phyloP scores from a whole-genome alignment of 2,329 filamentous ascomycete species.

The Amphichorda felina region DNA sequence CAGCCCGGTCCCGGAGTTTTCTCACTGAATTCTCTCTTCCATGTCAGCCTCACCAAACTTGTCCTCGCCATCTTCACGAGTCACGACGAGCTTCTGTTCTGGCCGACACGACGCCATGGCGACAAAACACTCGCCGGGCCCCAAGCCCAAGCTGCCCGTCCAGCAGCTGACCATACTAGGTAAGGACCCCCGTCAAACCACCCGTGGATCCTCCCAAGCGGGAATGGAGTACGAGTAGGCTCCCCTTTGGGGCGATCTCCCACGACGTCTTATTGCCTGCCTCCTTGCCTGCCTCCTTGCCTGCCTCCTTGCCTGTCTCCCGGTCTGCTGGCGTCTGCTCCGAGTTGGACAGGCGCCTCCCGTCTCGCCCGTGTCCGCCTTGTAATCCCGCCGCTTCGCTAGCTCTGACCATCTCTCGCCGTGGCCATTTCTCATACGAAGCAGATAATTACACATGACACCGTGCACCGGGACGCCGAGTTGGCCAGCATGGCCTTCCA shows the following conservation, averaged over 20 bases:
- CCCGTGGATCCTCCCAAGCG: neutral
- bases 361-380: too few species aligned
- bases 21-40: too few species aligned
- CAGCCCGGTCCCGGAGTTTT: too few species aligned
- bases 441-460: conserved; percentile 6
- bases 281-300: too few species aligned
- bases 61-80: too few species aligned
- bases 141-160: conserved; percentile 53
- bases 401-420: neutral
- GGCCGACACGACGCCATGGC: neutral
- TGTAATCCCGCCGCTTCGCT: neutral
- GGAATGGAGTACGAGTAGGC: neutral
- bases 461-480: conserved; percentile 3
- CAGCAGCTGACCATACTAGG: conserved; percentile 70
- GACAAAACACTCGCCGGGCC: neutral
- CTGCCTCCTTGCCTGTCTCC: too few species aligned
- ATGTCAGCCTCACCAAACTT: too few species aligned
- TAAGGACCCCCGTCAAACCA: conserved; percentile 27
- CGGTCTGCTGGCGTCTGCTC: neutral
- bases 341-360: too few species aligned
- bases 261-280: too few species aligned
- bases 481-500: too few species aligned
- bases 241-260: too few species aligned
- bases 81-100: neutral
- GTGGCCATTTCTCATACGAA: conserved; percentile 9